Conservation (phyloP, 2,329 filamentous ascomycete species). For the Cladophialophora yegresii region DNA sequence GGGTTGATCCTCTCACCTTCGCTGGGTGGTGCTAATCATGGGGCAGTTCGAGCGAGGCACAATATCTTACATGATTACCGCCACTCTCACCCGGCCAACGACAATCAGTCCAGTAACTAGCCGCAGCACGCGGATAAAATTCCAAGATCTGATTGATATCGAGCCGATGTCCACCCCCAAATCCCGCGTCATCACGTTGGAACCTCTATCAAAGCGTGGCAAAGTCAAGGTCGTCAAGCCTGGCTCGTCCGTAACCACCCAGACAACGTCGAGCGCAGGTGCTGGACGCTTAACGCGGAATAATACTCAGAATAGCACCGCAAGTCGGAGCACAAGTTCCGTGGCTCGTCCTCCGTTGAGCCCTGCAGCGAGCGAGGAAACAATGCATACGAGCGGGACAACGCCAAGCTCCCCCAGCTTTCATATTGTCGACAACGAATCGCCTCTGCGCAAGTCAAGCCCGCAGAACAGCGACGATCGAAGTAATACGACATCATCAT, state of each 20-base stretch:
- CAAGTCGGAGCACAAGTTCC: slow-evolving; percentile 31
- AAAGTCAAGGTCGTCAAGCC: slow-evolving; percentile 61
- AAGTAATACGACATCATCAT: slow-evolving; percentile 56
- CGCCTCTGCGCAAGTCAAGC: slow-evolving; percentile 37
- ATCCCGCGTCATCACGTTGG: slow-evolving; percentile 79
- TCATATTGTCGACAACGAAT: slow-evolving; percentile 54
- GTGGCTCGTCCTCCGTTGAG: slow-evolving; percentile 48
- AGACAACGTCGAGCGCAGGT: slow-evolving; percentile 49
- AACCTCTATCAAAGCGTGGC: slow-evolving; percentile 74
- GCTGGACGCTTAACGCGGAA: slow-evolving; percentile 46
- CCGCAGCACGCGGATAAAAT: slow-evolving; percentile 76
- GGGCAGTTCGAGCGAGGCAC: slow-evolving; percentile 89
- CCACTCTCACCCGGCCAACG: slow-evolving; percentile 84
- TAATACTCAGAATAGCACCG: slow-evolving; percentile 36
- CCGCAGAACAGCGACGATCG: slow-evolving; percentile 51
- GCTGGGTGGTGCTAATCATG: slow-evolving; percentile 31
- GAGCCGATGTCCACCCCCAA: slow-evolving; percentile 72
- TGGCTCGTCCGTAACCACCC: slow-evolving; percentile 42
- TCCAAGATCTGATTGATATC: slow-evolving; percentile 83
- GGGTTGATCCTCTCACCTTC: slow-evolving; percentile 46
- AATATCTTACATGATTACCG: slow-evolving; percentile 86
- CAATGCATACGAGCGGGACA: slow-evolving; percentile 69
- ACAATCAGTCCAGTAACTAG: slow-evolving; percentile 77
- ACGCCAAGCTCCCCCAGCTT: slow-evolving; percentile 61
- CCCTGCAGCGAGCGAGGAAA: slow-evolving; percentile 66